Evolutionary conservation across 1,284 basidiomycete genomes (phyloP).

Genomic region (Porodaedalea pini): DNA sequence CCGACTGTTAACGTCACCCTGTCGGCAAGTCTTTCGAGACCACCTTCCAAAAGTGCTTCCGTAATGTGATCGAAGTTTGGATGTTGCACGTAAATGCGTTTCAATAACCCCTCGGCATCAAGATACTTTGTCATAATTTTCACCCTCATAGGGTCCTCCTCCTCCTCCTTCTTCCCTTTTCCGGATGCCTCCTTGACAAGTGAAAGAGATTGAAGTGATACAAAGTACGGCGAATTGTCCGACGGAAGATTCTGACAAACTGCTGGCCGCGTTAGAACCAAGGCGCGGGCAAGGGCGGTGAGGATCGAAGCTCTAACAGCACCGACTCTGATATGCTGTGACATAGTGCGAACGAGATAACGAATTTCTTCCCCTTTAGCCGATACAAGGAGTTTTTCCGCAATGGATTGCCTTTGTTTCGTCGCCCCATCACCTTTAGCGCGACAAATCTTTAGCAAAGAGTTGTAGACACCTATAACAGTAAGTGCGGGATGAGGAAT

Average conservation of each 20-base stretch:
- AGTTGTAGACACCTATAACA: conserved; percentile 61
- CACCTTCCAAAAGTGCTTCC: conserved; percentile 56
- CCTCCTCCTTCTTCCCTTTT: conserved; percentile 43
- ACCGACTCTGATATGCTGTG: conserved; percentile 81
- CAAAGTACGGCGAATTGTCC: conserved; percentile 35
- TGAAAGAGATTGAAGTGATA: conserved; percentile 37
- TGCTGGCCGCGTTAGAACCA: conserved; percentile 58
- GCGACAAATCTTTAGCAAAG: conserved; percentile 60
- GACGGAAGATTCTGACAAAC: conserved; percentile 23
- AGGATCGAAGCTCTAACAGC: conserved; percentile 85
- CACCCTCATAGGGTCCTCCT: conserved; percentile 40
- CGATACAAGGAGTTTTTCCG: conserved; percentile 80
- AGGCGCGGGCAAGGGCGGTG: conserved; percentile 78
- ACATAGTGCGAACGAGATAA: conserved; percentile 79
- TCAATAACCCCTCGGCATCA: conserved; percentile 61
- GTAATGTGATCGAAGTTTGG: conserved; percentile 85
- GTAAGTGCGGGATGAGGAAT: conserved; percentile 69
- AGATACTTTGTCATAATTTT: conserved; percentile 46
- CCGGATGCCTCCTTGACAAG: conserved; percentile 34
- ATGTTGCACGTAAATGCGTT: conserved; percentile 81
- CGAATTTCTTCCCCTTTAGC: conserved; percentile 85
- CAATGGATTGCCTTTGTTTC: conserved; percentile 73
- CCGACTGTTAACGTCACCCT: conserved; percentile 76
- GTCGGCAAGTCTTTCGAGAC: conserved; percentile 58
- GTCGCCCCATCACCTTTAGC: conserved; percentile 74